Percentiles rank a stretch among this genome's conserved stretches.
phyloP scores from a whole-genome alignment of 345 rosid genomes.

The Citrus unshiu region DNA sequence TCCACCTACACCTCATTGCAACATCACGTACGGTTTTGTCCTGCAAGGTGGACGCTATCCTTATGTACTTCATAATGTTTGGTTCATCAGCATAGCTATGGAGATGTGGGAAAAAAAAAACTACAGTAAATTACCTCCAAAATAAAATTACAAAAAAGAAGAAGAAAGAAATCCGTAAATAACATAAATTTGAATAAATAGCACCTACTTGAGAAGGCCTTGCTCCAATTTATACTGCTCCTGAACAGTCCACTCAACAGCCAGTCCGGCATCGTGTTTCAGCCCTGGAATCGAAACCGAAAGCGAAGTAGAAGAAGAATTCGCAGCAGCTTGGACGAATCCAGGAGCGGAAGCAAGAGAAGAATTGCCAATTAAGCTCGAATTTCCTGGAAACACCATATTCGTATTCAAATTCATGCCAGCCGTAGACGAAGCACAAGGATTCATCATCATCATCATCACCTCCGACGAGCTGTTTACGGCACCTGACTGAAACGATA shows the following conservation, averaged over 20 bases:
- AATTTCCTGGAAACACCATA: constrained; percentile 32
- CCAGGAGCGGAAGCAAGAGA: constrained; percentile 11
- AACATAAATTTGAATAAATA: too few species aligned
- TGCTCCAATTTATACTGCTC: constrained; percentile 73
- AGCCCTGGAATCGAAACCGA: constrained; percentile 50
- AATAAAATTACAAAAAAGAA: not conserved
- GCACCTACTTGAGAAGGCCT: constrained; percentile 62
- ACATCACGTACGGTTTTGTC: constrained; percentile 94
- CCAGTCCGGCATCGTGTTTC: constrained; percentile 53
- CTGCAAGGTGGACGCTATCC: constrained; percentile 72
- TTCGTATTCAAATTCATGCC: constrained; percentile 8
- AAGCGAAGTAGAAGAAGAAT: constrained; percentile 38
- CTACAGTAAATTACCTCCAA: not conserved
- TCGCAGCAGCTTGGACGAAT: constrained; percentile 29
- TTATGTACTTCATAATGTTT: constrained; percentile 77
- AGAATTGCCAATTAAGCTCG: constrained; percentile 30
- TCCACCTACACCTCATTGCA: constrained; percentile 95
- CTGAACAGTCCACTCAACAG: constrained; percentile 76
- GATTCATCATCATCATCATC: not conserved
- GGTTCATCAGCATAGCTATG: constrained; percentile 69
- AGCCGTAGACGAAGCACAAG: constrained; percentile 10
- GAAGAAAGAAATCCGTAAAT: too few species aligned
- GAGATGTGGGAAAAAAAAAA: not conserved
- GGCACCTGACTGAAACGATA: not conserved
- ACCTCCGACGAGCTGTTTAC: constrained; percentile 37